Percentiles rank a stretch among this genome's conserved stretches.
These are phyloP conservation scores for Aspergillus haitiensis DNA, from an alignment of 495 filamentous ascomycete species.

Conservation along the genomic window DNA sequence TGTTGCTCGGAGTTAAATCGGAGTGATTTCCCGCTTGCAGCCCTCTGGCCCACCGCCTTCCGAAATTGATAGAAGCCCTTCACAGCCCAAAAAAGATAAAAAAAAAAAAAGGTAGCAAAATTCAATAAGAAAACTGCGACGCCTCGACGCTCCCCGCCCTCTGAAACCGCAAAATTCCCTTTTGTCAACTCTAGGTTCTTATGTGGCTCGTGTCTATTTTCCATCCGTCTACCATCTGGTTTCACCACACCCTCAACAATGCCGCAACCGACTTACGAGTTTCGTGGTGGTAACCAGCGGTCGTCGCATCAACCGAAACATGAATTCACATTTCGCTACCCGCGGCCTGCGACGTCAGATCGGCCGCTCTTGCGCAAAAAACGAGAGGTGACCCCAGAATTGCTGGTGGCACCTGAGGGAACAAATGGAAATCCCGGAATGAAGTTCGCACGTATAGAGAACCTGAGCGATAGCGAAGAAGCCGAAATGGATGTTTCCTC, in stretches of 20 bases:
- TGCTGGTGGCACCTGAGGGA: constrained; percentile 30
- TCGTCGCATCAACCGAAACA: constrained; percentile 28
- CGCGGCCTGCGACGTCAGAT: constrained; percentile 41
- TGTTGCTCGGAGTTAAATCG: neutral
- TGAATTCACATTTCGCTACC: constrained; percentile 50
- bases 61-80: constrained; percentile 8
- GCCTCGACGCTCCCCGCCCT: neutral
- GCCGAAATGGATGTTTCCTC: constrained; percentile 61
- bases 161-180: neutral
- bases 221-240: neutral
- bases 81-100: constrained; percentile 9
- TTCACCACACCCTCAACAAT: constrained; percentile 4
- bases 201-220: neutral
- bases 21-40: neutral
- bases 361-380: constrained; percentile 45
- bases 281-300: constrained; percentile 40
- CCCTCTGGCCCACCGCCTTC: constrained; percentile 20
- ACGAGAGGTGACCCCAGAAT: constrained; percentile 41
- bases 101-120: constrained; percentile 2
- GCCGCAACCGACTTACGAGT: constrained; percentile 39
- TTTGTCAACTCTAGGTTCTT: neutral
- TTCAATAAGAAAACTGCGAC: no score
- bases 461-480: constrained; percentile 73
- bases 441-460: constrained; percentile 52
- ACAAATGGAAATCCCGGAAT: constrained; percentile 30